A percentile compares a stretch with the other conserved stretches of the same genome.
Conservation (phyloP, 139 green algal genomes). For the Chlorella sorokiniana region DNA sequence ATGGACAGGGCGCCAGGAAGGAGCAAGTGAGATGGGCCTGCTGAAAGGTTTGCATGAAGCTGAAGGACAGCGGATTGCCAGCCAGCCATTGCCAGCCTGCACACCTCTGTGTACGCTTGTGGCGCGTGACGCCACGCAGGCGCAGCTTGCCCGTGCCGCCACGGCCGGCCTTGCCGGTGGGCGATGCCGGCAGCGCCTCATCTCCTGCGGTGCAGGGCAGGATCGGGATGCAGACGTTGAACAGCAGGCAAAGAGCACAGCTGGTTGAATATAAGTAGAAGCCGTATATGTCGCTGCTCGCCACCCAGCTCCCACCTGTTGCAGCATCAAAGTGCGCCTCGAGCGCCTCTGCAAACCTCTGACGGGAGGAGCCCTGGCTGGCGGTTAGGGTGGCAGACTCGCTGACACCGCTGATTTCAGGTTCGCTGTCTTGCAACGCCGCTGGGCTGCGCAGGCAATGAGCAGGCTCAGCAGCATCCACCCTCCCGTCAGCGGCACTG, state of each 20-base stretch:
- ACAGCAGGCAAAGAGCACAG: not conserved
- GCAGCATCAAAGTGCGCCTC: not conserved
- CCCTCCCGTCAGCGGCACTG: too few relatives aligned
- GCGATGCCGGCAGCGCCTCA: not conserved
- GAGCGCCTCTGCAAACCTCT: not conserved
- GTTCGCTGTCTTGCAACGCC: too few relatives aligned
- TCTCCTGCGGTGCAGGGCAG: not conserved
- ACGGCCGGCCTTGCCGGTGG: not conserved
- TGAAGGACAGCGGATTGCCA: not conserved
- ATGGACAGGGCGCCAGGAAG: not conserved
- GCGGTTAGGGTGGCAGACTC: too few relatives aligned
- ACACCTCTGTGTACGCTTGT: constrained; percentile 33
- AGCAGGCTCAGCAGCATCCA: too few relatives aligned
- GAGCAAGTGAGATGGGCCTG: too few relatives aligned
- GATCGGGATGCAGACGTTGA: not conserved
- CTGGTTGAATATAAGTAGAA: not conserved
- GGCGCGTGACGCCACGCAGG: constrained; percentile 17
- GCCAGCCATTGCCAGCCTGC: not conserved
- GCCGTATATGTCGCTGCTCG: too few relatives aligned
- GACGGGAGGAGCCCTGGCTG: too few relatives aligned
- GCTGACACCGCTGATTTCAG: too few relatives aligned
- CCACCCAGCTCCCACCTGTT: too few relatives aligned
- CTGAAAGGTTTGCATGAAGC: not conserved
- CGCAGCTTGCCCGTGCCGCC: not conserved
- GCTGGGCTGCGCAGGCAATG: too few relatives aligned